A percentile compares a stretch with the other conserved stretches of the same genome.
Evolutionary conservation across 768 basidiomycete genomes (phyloP).

Genomic region (Punctularia strigosozonata): DNA sequence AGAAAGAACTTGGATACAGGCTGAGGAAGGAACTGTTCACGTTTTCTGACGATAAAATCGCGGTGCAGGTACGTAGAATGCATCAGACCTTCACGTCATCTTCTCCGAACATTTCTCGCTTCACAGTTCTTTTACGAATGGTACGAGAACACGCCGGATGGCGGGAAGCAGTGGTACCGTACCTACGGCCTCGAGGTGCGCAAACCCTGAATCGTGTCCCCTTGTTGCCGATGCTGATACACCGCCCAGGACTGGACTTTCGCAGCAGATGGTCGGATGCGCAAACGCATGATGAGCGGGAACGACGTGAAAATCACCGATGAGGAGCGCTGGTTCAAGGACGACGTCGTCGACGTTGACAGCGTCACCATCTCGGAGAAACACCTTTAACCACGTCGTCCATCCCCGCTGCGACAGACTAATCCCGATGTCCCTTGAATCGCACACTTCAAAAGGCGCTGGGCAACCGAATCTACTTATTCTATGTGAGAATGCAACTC

Average conservation of each 20-base stretch:
- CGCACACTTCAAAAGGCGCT: too few species aligned
- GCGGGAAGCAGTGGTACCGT: conserved; percentile 28
- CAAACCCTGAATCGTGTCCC: background rate
- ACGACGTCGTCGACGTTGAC: conserved; percentile 27
- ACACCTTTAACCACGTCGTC: too few species aligned
- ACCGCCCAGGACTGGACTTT: conserved; percentile 41
- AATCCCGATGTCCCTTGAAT: too few species aligned
- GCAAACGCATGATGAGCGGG: conserved; percentile 39
- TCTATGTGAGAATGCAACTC: too few species aligned
- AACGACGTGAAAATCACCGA: conserved; percentile 33
- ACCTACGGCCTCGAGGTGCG: conserved; percentile 34
- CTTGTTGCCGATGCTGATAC: background rate
- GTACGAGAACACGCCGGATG: conserved; percentile 31
- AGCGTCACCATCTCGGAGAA: conserved; percentile 22
- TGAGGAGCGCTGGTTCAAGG: conserved; percentile 41
- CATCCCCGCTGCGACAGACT: too few species aligned
- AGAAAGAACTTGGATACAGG: conserved; percentile 35
- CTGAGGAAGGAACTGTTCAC: conserved; percentile 44
- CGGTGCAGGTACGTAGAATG: conserved; percentile 34
- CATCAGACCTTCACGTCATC: conserved; percentile 3
- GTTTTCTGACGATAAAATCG: conserved; percentile 41
- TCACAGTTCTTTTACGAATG: conserved; percentile 29
- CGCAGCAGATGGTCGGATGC: conserved; percentile 36
- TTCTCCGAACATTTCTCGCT: background rate
- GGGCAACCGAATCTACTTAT: too few species aligned